Percentiles rank a stretch among this genome's conserved stretches.
Evolutionary conservation across 2,329 filamentous ascomycete genomes (phyloP).

Genomic region (Coniochaeta ligniaria): DNA sequence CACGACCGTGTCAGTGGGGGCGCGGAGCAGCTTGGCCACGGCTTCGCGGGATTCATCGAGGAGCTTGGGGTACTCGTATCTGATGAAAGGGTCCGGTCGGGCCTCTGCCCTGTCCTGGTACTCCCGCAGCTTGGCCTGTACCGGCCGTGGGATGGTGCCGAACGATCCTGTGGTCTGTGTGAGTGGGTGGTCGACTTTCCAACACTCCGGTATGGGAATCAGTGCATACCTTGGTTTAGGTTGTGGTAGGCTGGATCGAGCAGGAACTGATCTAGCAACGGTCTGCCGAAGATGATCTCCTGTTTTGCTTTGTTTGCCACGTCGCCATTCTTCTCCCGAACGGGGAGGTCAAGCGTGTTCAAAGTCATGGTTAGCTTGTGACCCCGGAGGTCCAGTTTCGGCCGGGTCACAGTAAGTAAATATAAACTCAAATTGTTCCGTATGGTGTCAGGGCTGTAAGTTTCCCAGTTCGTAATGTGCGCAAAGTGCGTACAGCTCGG

Average conservation of each 20-base stretch:
- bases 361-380: neutral
- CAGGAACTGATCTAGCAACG: slow-evolving; percentile 57
- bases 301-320: neutral
- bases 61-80: slow-evolving; percentile 54
- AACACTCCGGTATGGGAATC: neutral
- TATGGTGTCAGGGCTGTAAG: neutral
- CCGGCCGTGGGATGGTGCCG: slow-evolving; percentile 60
- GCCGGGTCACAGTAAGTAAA: neutral
- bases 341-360: neutral
- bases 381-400: neutral
- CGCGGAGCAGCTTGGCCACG: slow-evolving; percentile 60
- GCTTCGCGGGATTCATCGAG: slow-evolving; percentile 59
- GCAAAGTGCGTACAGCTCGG: neutral
- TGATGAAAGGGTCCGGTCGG: slow-evolving; percentile 68
- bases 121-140: slow-evolving; percentile 52
- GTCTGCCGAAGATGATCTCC: slow-evolving; percentile 21
- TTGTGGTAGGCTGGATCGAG: slow-evolving; percentile 62
- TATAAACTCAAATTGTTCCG: neutral
- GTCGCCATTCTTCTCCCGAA: neutral
- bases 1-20: slow-evolving; percentile 58
- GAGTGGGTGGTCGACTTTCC: neutral
- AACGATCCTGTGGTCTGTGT: slow-evolving; percentile 56
- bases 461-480: neutral
- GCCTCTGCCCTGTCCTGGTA: slow-evolving; percentile 63
- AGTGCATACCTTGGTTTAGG: slow-evolving; percentile 67